Conservation (phyloP, 2,329 filamentous ascomycete genomes). For the Arthrinium puccinioides region DNA sequence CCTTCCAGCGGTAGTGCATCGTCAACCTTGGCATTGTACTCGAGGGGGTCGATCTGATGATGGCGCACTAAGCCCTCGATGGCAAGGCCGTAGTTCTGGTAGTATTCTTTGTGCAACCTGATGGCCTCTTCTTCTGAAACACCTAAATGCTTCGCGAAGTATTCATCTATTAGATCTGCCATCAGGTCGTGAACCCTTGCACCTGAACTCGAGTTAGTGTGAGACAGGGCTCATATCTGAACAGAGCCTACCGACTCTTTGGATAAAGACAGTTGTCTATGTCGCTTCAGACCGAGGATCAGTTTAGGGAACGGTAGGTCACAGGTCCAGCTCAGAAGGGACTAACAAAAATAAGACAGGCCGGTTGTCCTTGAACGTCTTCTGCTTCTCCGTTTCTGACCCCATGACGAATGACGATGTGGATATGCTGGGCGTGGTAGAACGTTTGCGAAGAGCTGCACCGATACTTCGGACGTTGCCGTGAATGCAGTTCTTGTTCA, state of each 20-base stretch:
- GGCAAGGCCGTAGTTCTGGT: conserved; percentile 91
- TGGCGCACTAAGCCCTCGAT: conserved; percentile 91
- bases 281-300: conserved; percentile 60
- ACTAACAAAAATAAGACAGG: conserved; percentile 39
- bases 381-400: conserved; percentile 12
- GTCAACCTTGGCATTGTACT: conserved; percentile 92
- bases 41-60: conserved; percentile 89
- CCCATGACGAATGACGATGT: no score
- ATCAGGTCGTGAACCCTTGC: conserved; percentile 83
- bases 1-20: conserved; percentile 84
- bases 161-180: conserved; percentile 68
- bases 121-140: conserved; percentile 72
- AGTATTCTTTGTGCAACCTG: conserved; percentile 84
- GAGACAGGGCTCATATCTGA: background rate
- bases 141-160: conserved; percentile 62
- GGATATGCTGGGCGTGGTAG: no score
- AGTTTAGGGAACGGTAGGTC: background rate
- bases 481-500: no score
- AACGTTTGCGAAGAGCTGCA: no score
- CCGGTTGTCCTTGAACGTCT: conserved; percentile 15
- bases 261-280: conserved; percentile 98
- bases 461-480: no score
- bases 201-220: conserved; percentile 34
- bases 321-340: conserved; percentile 12
- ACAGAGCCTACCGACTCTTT: conserved; percentile 53